These are phyloP conservation scores for Kipferlia bialata DNA, from an alignment of 78 protist genomes.

Conservation along the genomic window DNA sequence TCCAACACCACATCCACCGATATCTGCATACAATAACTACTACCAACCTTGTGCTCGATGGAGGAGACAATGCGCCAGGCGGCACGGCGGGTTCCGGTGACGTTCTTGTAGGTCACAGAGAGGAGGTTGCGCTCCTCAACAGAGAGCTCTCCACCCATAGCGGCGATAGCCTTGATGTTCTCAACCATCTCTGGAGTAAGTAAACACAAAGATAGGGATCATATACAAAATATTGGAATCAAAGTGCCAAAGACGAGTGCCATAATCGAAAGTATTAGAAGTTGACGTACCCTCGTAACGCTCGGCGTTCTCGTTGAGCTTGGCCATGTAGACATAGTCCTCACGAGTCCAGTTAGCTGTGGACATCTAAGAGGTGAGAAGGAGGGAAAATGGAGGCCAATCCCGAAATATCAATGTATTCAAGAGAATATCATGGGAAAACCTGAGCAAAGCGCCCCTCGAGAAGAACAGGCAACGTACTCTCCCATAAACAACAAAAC, in stretches of 20 bases:
- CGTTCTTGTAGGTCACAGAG: constrained; percentile 97
- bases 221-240: constrained; percentile 3
- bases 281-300: constrained; percentile 10
- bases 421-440: no score
- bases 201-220: neutral
- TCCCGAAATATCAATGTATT: no score
- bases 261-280: neutral
- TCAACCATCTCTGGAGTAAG: constrained; percentile 82
- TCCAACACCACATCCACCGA: no score
- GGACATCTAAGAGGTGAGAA: neutral
- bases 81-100: constrained; percentile 92
- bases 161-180: constrained; percentile 75
- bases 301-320: constrained; percentile 23
- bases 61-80: constrained; percentile 87
- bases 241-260: neutral
- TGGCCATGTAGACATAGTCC: constrained; percentile 23
- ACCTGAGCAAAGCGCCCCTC: no score
- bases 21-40: no score
- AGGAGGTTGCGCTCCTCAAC: constrained; percentile 79
- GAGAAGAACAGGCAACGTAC: no score
- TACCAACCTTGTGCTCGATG: constrained; percentile 59
- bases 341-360: constrained; percentile 5
- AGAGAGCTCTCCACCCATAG: constrained; percentile 64
- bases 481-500: no score
- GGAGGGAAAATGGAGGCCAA: neutral